Evolutionary conservation across 345 rosid genomes (phyloP).

Genomic region (Gossypium sturtianum): DNA sequence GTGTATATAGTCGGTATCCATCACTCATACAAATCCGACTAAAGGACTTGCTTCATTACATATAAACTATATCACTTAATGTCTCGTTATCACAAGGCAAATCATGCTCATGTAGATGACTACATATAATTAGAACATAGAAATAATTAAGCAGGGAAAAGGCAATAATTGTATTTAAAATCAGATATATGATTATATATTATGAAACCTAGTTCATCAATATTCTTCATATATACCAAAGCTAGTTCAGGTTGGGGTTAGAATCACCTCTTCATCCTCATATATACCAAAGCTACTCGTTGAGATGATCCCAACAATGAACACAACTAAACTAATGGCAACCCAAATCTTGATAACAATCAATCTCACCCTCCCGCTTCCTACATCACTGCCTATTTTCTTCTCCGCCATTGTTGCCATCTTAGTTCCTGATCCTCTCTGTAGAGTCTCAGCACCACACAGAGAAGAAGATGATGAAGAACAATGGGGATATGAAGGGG

Average conservation of each 20-base stretch:
- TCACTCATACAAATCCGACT: no score
- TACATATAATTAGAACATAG: no score
- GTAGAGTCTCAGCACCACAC: neutral
- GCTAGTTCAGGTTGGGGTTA: slow-evolving; percentile 35
- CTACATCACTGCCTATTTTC: neutral
- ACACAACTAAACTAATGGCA: slow-evolving; percentile 6
- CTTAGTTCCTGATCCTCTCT: neutral
- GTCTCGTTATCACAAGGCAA: neutral
- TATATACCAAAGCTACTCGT: slow-evolving; percentile 1
- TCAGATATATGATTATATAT: no score
- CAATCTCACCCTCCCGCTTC: neutral
- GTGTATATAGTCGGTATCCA: neutral
- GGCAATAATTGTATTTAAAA: neutral
- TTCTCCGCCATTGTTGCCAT: neutral
- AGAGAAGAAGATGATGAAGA: slow-evolving; percentile 1
- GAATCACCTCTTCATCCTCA: slow-evolving; percentile 15
- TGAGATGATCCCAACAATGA: slow-evolving; percentile 18
- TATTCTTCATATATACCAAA: neutral
- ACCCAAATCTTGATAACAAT: slow-evolving; percentile 14
- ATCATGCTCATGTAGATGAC: neutral
- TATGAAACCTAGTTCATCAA: no score
- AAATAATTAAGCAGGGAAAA: neutral
- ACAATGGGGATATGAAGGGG: neutral
- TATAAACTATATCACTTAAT: no score
- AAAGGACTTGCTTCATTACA: no score